Evolutionary conservation across 148 eudicot genomes (phyloP).

Genomic region (Fagopyrum esculentum): DNA sequence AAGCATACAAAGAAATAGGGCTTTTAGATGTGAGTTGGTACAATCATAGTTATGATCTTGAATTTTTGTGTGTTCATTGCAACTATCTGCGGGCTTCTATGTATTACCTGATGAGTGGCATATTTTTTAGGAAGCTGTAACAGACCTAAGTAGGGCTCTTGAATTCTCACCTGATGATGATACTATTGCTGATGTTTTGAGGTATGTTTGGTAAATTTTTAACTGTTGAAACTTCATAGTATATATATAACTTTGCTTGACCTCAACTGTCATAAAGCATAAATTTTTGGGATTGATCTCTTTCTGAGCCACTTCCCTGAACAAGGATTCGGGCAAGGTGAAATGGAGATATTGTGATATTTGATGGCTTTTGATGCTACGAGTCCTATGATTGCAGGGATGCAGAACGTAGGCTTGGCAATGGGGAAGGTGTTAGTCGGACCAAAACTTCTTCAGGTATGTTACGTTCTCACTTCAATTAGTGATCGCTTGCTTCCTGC

Average conservation of each 20-base stretch:
- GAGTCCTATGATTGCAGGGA: constrained; percentile 35
- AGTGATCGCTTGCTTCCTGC: background rate
- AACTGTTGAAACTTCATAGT: background rate
- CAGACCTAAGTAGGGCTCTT: constrained; percentile 72
- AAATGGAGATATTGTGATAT: background rate
- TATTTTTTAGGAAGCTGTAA: constrained; percentile 57
- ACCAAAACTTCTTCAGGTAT: constrained; percentile 51
- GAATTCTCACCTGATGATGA: constrained; percentile 87
- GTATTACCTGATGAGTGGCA: background rate
- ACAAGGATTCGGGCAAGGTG: background rate
- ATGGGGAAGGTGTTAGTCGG: constrained; percentile 34
- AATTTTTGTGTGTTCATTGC: background rate
- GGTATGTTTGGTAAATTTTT: constrained; percentile 31
- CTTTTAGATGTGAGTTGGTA: constrained; percentile 52
- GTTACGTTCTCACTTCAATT: background rate
- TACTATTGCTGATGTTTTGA: constrained; percentile 78
- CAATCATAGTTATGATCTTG: background rate
- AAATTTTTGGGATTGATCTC: background rate
- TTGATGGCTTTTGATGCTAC: background rate
- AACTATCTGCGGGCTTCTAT: constrained; percentile 17
- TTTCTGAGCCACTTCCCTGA: background rate
- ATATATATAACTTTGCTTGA: background rate
- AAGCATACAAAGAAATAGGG: constrained; percentile 80
- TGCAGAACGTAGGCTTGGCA: constrained; percentile 40
- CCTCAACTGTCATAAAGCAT: constrained; percentile 1